Conservation (phyloP, 352 stramenopile species). For the Phytophthora hybrid region DNA sequence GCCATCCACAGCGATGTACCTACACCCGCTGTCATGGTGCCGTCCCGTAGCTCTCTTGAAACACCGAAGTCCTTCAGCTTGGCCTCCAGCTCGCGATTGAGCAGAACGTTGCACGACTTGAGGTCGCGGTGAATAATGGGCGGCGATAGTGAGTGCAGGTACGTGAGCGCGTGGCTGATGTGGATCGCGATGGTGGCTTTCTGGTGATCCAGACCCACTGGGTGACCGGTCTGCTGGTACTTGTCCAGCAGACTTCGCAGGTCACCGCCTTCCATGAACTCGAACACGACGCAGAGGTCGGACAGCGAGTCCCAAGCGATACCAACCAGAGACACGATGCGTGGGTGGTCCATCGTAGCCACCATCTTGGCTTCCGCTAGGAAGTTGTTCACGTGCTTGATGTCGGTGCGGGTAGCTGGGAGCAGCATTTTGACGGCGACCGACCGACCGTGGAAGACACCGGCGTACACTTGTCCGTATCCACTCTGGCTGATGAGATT, state of each 20-base stretch:
- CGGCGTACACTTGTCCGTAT: slow-evolving; percentile 42
- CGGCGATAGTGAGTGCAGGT: slow-evolving; percentile 20
- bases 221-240: slow-evolving; percentile 19
- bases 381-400: slow-evolving; percentile 43
- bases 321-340: slow-evolving; percentile 41
- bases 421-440: slow-evolving; percentile 46
- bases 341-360: slow-evolving; percentile 34
- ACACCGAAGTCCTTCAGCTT: slow-evolving; percentile 68
- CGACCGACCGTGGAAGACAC: slow-evolving; percentile 34
- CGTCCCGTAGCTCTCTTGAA: slow-evolving; percentile 35
- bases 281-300: slow-evolving; percentile 47
- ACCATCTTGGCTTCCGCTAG: slow-evolving; percentile 42
- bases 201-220: slow-evolving; percentile 25
- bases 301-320: slow-evolving; percentile 46
- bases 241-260: slow-evolving; percentile 39
- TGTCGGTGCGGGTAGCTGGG: slow-evolving; percentile 28
- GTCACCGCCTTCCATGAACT: slow-evolving; percentile 57
- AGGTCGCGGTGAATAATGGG: slow-evolving; percentile 19
- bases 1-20: slow-evolving; percentile 21
- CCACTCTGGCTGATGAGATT: slow-evolving; percentile 35
- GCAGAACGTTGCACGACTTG: slow-evolving; percentile 20
- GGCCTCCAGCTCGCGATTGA: slow-evolving; percentile 29
- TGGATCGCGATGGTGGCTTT: slow-evolving; percentile 29
- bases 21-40: slow-evolving; percentile 21
- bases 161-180: slow-evolving; percentile 28